A percentile compares a stretch with the other conserved stretches of the same genome.
These are phyloP conservation scores for Fagopyrum esculentum DNA, from an alignment of 148 eudicot genomes.

Conservation along the genomic window DNA sequence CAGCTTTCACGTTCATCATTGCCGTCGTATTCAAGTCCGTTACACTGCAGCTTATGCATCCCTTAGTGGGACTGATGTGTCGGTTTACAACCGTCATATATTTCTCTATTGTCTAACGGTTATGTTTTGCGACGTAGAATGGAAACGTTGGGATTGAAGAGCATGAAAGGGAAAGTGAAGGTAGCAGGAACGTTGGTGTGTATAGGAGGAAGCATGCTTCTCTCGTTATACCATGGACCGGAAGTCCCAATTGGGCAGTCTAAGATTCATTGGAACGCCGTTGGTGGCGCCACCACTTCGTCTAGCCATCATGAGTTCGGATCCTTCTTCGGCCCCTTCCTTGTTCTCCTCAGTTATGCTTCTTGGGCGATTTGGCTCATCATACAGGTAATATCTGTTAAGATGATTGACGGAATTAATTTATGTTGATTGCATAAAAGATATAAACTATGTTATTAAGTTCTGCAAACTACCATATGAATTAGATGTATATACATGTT, in stretches of 20 bases:
- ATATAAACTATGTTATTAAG: background rate
- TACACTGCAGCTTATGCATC: background rate
- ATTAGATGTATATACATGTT: no score
- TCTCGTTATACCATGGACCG: constrained; percentile 3
- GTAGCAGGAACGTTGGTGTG: background rate
- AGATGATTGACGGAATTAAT: no score
- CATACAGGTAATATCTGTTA: background rate
- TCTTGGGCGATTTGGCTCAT: background rate
- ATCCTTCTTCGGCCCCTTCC: background rate
- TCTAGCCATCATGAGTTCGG: background rate
- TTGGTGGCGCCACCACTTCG: background rate
- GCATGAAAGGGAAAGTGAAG: constrained; percentile 6
- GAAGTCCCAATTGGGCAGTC: background rate
- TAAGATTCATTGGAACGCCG: background rate
- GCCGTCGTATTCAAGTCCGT: constrained; percentile 25
- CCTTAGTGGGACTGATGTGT: no score
- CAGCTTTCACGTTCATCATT: constrained; percentile 27
- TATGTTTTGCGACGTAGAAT: background rate
- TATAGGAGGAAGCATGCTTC: background rate
- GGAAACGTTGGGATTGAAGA: constrained; percentile 3
- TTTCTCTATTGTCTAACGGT: no score
- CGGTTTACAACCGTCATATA: background rate
- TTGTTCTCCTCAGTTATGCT: background rate
- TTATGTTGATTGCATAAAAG: no score
- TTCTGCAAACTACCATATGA: no score